These are phyloP conservation scores for Xylariaceae sp. DNA, from an alignment of 2,329 filamentous ascomycete species.

Conservation along the genomic window DNA sequence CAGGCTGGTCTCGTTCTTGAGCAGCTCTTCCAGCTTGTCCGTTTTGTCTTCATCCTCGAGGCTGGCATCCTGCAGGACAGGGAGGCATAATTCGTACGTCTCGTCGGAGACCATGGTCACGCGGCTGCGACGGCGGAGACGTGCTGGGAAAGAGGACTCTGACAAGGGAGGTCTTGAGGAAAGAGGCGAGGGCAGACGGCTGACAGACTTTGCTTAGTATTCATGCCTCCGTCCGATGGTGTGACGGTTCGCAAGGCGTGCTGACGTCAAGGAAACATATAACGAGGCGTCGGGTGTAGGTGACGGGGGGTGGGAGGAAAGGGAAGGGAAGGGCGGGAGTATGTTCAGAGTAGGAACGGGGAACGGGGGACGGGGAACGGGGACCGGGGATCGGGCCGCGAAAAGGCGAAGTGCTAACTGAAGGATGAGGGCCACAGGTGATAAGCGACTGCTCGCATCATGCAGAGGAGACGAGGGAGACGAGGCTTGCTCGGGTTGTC, in stretches of 20 bases:
- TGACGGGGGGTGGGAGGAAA: constrained; percentile 4
- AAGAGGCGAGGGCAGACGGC: constrained; percentile 1
- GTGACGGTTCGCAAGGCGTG: constrained; percentile 6
- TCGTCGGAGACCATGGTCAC: constrained; percentile 81
- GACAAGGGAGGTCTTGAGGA: constrained; percentile 4
- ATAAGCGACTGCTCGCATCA: constrained; percentile 24
- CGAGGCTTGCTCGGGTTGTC: constrained; percentile 9
- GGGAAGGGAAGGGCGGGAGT: constrained; percentile 8
- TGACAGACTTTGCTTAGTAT: constrained; percentile 8
- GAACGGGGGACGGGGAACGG: too few relatives aligned
- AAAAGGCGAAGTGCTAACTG: constrained; percentile 20
- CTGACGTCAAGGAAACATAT: constrained; percentile 11
- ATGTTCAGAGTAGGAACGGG: too few relatives aligned
- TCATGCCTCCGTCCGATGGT: constrained; percentile 5
- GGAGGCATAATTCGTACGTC: constrained; percentile 84
- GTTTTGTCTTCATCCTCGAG: constrained; percentile 94
- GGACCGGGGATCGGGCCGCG: constrained; percentile 5
- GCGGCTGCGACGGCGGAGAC: constrained; percentile 11
- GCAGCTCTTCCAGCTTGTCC: constrained; percentile 78
- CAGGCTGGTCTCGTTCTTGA: constrained; percentile 71
- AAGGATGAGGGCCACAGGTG: constrained; percentile 23
- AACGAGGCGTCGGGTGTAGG: too few relatives aligned
- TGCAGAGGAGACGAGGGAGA: constrained; percentile 13
- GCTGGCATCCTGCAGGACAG: constrained; percentile 71
- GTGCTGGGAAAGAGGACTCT: constrained; percentile 7